These are phyloP conservation scores for Jamesozyma rosinii DNA, from an alignment of 805 yeast genomes.

Conservation along the genomic window DNA sequence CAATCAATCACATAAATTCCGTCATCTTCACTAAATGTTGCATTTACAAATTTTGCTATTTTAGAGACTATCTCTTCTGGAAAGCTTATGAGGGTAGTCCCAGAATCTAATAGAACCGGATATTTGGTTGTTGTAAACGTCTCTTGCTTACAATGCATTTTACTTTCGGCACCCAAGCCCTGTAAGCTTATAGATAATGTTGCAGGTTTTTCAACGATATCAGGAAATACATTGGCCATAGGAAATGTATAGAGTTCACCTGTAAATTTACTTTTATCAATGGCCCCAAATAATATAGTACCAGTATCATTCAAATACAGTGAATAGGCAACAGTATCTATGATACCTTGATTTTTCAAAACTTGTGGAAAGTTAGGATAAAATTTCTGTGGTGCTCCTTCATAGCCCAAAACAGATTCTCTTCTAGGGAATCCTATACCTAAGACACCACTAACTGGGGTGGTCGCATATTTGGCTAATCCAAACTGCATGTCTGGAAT, in stretches of 20 bases:
- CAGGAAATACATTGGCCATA: slow-evolving; percentile 36
- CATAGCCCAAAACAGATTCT: slow-evolving; percentile 38
- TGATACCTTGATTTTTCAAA: slow-evolving; percentile 44
- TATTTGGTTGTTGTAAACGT: slow-evolving; percentile 18
- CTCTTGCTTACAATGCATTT: slow-evolving; percentile 10
- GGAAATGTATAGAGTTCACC: slow-evolving; percentile 43
- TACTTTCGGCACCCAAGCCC: slow-evolving; percentile 28
- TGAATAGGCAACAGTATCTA: slow-evolving; percentile 46
- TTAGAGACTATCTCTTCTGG: slow-evolving; percentile 32
- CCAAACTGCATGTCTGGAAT: slow-evolving; percentile 54
- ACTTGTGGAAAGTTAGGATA: slow-evolving; percentile 58
- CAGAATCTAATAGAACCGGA: slow-evolving; percentile 47
- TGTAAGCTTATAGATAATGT: slow-evolving; percentile 43
- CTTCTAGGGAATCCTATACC: slow-evolving; percentile 59
- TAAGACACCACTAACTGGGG: slow-evolving; percentile 48
- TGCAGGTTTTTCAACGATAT: slow-evolving; percentile 23
- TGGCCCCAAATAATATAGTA: slow-evolving; percentile 53
- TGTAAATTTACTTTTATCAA: slow-evolving; percentile 44
- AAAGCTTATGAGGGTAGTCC: slow-evolving; percentile 43
- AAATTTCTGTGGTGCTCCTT: slow-evolving; percentile 14
- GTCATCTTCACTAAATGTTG: slow-evolving; percentile 30
- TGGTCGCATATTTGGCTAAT: slow-evolving; percentile 49
- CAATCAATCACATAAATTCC: slow-evolving; percentile 39
- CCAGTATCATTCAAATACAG: slow-evolving; percentile 43
- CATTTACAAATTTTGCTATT: slow-evolving; percentile 27